These are phyloP conservation scores for Cylindricascospora bacillispora DNA, from an alignment of 1,139 yeast species.

Conservation along the genomic window DNA sequence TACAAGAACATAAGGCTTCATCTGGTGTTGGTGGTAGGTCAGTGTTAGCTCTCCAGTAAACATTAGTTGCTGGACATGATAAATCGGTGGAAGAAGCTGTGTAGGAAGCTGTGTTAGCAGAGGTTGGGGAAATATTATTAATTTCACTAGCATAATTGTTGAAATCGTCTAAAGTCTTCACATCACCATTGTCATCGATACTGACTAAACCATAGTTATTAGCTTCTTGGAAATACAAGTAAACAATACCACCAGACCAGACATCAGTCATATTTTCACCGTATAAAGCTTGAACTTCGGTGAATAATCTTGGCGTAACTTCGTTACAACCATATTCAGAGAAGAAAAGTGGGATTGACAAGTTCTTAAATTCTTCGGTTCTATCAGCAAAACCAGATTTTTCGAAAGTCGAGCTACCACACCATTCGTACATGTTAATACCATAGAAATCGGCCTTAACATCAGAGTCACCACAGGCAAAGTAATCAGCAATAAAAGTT, in stretches of 20 bases:
- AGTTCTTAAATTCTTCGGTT: constrained; percentile 55
- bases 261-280: constrained; percentile 56
- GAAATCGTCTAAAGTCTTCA: constrained; percentile 50
- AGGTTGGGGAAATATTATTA: constrained; percentile 45
- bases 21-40: constrained; percentile 68
- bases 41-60: constrained; percentile 50
- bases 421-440: constrained; percentile 94
- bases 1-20: constrained; percentile 47
- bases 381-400: constrained; percentile 63
- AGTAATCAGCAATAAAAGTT: constrained; percentile 58
- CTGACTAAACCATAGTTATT: constrained; percentile 67
- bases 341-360: constrained; percentile 61
- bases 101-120: constrained; percentile 38
- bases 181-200: constrained; percentile 34
- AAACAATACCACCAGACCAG: constrained; percentile 83
- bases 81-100: constrained; percentile 35
- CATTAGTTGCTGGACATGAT: constrained; percentile 40
- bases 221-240: constrained; percentile 67
- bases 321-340: constrained; percentile 75
- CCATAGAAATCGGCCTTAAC: constrained; percentile 81
- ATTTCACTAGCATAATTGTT: constrained; percentile 39
- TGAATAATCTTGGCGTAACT: constrained; percentile 49
- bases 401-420: constrained; percentile 57
- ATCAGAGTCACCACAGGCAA: constrained; percentile 57
- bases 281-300: constrained; percentile 55